These are phyloP conservation scores for Ogataea zsoltii DNA, from an alignment of 805 yeast species.

Conservation along the genomic window DNA sequence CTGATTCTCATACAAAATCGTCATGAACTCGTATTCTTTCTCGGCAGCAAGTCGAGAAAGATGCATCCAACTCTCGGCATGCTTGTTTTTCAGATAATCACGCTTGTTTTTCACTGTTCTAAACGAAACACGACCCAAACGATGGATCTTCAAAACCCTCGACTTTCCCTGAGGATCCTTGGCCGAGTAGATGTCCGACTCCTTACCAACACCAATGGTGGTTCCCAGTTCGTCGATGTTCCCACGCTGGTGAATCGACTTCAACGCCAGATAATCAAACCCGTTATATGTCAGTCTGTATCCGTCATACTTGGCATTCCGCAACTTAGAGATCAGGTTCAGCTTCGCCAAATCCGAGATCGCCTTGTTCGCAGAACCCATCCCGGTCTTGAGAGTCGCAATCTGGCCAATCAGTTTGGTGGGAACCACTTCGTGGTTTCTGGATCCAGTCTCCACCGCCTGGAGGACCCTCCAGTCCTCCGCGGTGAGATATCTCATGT, in stretches of 20 bases:
- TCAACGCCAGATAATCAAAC: conserved; percentile 88
- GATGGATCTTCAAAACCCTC: conserved; percentile 82
- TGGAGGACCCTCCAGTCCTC: conserved; percentile 89
- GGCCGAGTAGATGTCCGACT: conserved; percentile 89
- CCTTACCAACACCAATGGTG: conserved; percentile 95
- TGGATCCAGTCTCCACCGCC: conserved; percentile 88
- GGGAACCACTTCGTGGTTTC: conserved; percentile 94
- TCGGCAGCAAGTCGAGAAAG: conserved; percentile 87
- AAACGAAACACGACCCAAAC: conserved; percentile 93
- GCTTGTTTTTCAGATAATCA: conserved; percentile 78
- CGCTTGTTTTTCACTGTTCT: conserved; percentile 90
- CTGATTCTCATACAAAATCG: conserved; percentile 67
- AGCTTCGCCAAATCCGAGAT: conserved; percentile 87
- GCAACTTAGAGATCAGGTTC: conserved; percentile 69
- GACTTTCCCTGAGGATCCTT: conserved; percentile 63
- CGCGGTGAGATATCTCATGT: conserved; percentile 87
- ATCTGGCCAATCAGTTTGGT: conserved; percentile 77
- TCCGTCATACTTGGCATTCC: conserved; percentile 96
- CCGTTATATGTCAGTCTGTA: conserved; percentile 87
- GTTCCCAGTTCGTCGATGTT: conserved; percentile 78
- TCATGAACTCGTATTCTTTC: conserved; percentile 89
- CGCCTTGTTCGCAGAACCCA: conserved; percentile 71
- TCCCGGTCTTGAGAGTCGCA: conserved; percentile 69
- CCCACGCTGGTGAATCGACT: conserved; percentile 74
- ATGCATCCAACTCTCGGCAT: conserved; percentile 89